Conservation (phyloP, 179 eudicot species). For the Drosera spatulata region DNA sequence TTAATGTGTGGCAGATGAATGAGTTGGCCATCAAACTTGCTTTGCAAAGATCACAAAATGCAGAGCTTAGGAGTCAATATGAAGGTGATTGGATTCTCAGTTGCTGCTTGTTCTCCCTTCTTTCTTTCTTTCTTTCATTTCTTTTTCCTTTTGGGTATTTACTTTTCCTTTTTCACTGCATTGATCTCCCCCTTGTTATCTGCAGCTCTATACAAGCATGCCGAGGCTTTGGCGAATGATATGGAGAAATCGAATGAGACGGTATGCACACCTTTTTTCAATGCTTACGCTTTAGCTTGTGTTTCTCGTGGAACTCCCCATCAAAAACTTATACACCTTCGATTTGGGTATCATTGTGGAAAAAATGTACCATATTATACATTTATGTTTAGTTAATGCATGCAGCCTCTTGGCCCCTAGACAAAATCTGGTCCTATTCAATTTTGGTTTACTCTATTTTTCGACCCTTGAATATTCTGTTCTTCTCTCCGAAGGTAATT, state of each 20-base stretch:
- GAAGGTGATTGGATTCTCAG: constrained; percentile 50
- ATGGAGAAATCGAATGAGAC: constrained; percentile 86
- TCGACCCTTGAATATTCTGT: too few relatives aligned
- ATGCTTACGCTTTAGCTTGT: too few relatives aligned
- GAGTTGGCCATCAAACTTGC: constrained; percentile 90
- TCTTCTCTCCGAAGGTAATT: constrained; percentile 32
- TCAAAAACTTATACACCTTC: too few relatives aligned
- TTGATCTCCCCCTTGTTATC: constrained; percentile 2
- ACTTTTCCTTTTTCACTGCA: background rate
- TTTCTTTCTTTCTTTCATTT: too few relatives aligned
- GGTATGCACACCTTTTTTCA: constrained; percentile 23
- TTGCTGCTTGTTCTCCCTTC: background rate
- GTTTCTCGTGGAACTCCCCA: too few relatives aligned
- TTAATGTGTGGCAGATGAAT: constrained; percentile 50
- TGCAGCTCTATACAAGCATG: constrained; percentile 70
- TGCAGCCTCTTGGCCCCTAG: too few relatives aligned
- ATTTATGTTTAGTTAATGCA: too few relatives aligned
- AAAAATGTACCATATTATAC: too few relatives aligned
- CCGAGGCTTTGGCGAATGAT: constrained; percentile 68
- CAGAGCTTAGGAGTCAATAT: constrained; percentile 75
- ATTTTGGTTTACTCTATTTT: too few relatives aligned
- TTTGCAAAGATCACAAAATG: constrained; percentile 77
- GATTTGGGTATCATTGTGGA: too few relatives aligned
- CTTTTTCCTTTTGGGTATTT: too few relatives aligned
- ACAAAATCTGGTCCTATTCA: too few relatives aligned